These are phyloP conservation scores for Kazachstania africana DNA, from an alignment of 805 yeast genomes.

Conservation along the genomic window DNA sequence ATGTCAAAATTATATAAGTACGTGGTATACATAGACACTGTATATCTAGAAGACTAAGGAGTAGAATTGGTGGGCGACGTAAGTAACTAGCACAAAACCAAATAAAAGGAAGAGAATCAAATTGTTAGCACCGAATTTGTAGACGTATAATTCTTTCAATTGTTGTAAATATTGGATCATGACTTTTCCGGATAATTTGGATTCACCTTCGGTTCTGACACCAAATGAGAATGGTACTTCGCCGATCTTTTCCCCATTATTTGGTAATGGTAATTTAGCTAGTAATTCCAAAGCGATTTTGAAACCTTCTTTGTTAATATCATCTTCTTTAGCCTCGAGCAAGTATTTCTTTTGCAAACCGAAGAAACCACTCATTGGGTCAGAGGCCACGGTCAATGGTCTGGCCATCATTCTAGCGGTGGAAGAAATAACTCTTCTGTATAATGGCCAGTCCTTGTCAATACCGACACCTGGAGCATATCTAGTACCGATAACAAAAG, in stretches of 20 bases:
- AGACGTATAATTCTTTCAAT: constrained; percentile 34
- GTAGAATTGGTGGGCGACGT: constrained; percentile 19
- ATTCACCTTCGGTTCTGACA: constrained; percentile 44
- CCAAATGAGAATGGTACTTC: constrained; percentile 42
- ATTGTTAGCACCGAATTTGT: constrained; percentile 33
- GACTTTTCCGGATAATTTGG: constrained; percentile 38
- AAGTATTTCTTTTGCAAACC: constrained; percentile 38
- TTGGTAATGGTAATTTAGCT: constrained; percentile 35
- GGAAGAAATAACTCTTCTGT: constrained; percentile 37
- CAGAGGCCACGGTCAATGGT: constrained; percentile 40
- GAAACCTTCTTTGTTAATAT: constrained; percentile 35
- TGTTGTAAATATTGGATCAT: constrained; percentile 37
- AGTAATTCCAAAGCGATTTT: constrained; percentile 38
- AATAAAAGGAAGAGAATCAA: constrained; percentile 25
- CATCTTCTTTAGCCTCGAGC: constrained; percentile 23
- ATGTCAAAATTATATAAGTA: too few relatives aligned
- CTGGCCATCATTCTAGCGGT: constrained; percentile 39
- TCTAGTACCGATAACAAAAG: constrained; percentile 40
- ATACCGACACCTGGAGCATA: constrained; percentile 45
- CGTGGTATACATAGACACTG: too few relatives aligned
- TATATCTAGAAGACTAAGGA: constrained; percentile 10
- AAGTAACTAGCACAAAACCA: constrained; percentile 22
- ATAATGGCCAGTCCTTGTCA: constrained; percentile 42
- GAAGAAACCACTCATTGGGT: constrained; percentile 44
- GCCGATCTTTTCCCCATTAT: constrained; percentile 27